Evolutionary conservation across 2,329 filamentous ascomycete species (phyloP).

Genomic region (Fusarium odoratissimum): DNA sequence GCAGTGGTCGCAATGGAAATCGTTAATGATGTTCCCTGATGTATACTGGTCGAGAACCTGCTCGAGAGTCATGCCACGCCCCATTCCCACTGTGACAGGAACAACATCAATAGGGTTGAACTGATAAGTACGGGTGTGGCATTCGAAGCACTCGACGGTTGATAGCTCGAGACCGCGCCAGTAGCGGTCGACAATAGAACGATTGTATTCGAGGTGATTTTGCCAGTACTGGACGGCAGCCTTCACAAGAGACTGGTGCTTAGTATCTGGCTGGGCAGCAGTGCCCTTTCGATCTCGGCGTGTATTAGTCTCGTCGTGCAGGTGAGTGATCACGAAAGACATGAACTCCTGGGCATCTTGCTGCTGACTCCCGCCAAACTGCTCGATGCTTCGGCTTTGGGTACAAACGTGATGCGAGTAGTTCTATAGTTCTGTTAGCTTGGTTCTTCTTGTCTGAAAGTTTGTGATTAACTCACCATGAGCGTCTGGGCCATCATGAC

Average conservation of each 20-base stretch:
- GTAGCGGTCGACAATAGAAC: slow-evolving; percentile 81
- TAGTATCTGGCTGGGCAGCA: slow-evolving; percentile 49
- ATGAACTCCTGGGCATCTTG: slow-evolving; percentile 95
- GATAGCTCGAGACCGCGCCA: slow-evolving; percentile 83
- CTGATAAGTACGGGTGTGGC: slow-evolving; percentile 61
- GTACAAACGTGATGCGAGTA: slow-evolving; percentile 61
- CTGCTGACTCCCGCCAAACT: slow-evolving; percentile 80
- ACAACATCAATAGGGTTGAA: slow-evolving; percentile 67
- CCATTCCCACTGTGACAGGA: slow-evolving; percentile 54
- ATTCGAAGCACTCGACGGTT: slow-evolving; percentile 73
- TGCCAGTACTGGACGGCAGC: slow-evolving; percentile 82
- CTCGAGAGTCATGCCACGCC: slow-evolving; percentile 55
- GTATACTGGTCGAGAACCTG: slow-evolving; percentile 78
- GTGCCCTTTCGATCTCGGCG: slow-evolving; percentile 57
- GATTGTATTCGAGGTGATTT: slow-evolving; percentile 74
- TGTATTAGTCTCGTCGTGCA: slow-evolving; percentile 87
- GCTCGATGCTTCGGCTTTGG: slow-evolving; percentile 42
- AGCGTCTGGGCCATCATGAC: slow-evolving; percentile 66
- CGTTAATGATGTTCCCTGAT: slow-evolving; percentile 73
- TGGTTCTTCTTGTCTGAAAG: slow-evolving; percentile 22
- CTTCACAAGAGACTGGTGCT: slow-evolving; percentile 53
- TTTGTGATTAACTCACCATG: slow-evolving; percentile 59
- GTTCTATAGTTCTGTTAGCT: slow-evolving; percentile 55
- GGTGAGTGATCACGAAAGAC: slow-evolving; percentile 80
- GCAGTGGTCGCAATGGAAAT: slow-evolving; percentile 81